Evolutionary conservation across 805 yeast genomes (phyloP).

Genomic region (Metschnikowia aberdeeniae): DNA sequence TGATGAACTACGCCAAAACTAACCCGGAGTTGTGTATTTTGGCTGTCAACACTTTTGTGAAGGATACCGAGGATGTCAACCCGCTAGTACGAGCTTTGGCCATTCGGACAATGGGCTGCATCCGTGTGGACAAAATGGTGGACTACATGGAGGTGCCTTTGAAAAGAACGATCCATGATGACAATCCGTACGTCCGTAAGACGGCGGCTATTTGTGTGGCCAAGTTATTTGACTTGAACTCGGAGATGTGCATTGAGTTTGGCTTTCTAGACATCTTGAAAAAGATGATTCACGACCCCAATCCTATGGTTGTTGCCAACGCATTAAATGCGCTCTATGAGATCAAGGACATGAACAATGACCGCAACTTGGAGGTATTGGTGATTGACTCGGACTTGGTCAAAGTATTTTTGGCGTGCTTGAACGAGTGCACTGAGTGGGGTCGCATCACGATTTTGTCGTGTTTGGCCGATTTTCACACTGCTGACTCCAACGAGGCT

Average conservation of each 20-base stretch:
- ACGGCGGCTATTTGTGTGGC: slow-evolving; percentile 98
- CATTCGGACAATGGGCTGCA: slow-evolving; percentile 97
- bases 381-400: slow-evolving; percentile 40
- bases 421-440: slow-evolving; percentile 99
- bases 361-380: slow-evolving; percentile 35
- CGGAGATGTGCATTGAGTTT: slow-evolving; percentile 75
- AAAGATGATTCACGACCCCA: slow-evolving; percentile 71
- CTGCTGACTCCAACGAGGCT: slow-evolving; percentile 61
- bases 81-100: slow-evolving; percentile 96
- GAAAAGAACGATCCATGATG: slow-evolving; percentile 79
- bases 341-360: slow-evolving; percentile 65
- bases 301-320: slow-evolving; percentile 97
- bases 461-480: slow-evolving; percentile 68
- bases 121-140: slow-evolving; percentile 89
- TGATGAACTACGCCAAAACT: slow-evolving; percentile 96
- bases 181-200: slow-evolving; percentile 94
- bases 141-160: slow-evolving; percentile 92
- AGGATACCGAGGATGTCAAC: slow-evolving; percentile 93
- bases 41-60: slow-evolving; percentile 95
- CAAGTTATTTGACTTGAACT: slow-evolving; percentile 81
- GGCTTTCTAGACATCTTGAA: slow-evolving; percentile 75
- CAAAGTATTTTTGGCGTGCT: slow-evolving; percentile 68
- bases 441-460: slow-evolving; percentile 88
- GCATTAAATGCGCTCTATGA: slow-evolving; percentile 84
- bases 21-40: slow-evolving; percentile 94